Percentiles rank a stretch among this genome's conserved stretches.
Conservation (phyloP, 371 early-diverging fungal species). For the Actinomortierella ambigua region DNA sequence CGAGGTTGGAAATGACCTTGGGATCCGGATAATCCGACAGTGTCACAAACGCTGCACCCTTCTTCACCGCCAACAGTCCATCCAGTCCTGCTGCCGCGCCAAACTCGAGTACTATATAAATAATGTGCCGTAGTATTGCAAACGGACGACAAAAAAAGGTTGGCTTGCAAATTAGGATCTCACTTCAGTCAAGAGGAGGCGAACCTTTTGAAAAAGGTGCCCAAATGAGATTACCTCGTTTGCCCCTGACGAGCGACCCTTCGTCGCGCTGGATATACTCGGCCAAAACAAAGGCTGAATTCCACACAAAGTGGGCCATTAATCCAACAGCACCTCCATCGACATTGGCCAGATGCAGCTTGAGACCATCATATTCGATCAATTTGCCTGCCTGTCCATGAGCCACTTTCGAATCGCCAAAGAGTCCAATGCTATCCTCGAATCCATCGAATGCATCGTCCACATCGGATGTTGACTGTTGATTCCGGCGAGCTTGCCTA, state of each 20-base stretch:
- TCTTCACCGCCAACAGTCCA: slow-evolving; percentile 27
- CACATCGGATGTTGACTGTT: too few species aligned
- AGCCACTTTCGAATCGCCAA: slow-evolving; percentile 41
- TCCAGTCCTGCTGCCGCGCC: slow-evolving; percentile 40
- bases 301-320: slow-evolving; percentile 45
- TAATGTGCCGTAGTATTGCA: too few species aligned
- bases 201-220: background rate
- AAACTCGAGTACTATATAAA: slow-evolving; percentile 31
- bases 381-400: slow-evolving; percentile 41
- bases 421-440: slow-evolving; percentile 40
- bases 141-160: too few species aligned
- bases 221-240: slow-evolving; percentile 16
- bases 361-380: slow-evolving; percentile 21
- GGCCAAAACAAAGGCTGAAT: slow-evolving; percentile 38
- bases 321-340: slow-evolving; percentile 28
- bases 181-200: too few species aligned
- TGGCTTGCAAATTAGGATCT: too few species aligned
- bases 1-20: slow-evolving; percentile 28
- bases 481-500: too few species aligned
- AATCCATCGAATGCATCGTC: slow-evolving; percentile 21
- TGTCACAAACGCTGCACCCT: slow-evolving; percentile 25
- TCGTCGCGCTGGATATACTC: slow-evolving; percentile 33
- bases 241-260: slow-evolving; percentile 10
- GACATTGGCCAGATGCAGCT: slow-evolving; percentile 40
- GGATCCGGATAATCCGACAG: slow-evolving; percentile 42